Evolutionary conservation across 352 stramenopile species (phyloP).

Genomic region (Phytophthora vignae): DNA sequence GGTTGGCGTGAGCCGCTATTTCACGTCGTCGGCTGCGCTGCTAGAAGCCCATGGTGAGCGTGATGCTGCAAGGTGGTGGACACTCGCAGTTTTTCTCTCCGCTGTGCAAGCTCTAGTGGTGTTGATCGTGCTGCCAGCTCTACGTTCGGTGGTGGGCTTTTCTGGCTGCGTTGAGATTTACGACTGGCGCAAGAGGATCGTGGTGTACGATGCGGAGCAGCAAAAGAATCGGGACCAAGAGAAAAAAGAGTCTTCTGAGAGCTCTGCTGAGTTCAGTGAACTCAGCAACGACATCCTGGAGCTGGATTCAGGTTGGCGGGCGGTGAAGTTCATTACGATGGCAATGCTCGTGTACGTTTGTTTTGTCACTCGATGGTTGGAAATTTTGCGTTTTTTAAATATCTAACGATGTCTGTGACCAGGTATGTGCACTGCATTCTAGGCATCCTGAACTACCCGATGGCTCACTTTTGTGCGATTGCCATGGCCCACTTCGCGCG

Average conservation of each 20-base stretch:
- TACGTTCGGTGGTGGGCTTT: conserved; percentile 42
- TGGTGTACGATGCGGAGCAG: conserved; percentile 44
- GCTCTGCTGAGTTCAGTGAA: not conserved
- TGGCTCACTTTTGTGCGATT: conserved; percentile 76
- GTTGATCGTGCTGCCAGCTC: conserved; percentile 26
- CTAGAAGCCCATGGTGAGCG: conserved; percentile 17
- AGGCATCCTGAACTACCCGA: conserved; percentile 84
- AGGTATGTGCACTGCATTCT: conserved; percentile 78
- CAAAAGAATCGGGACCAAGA: conserved; percentile 25
- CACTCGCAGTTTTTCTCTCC: conserved; percentile 34
- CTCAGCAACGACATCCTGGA: conserved; percentile 13
- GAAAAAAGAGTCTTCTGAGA: not conserved
- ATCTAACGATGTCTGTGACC: conserved; percentile 14
- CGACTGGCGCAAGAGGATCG: conserved; percentile 50
- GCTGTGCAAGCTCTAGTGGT: conserved; percentile 37
- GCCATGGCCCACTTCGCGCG: conserved; percentile 71
- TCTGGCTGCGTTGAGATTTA: conserved; percentile 51
- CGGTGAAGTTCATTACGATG: conserved; percentile 67
- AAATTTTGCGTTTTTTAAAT: not conserved
- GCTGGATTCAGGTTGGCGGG: conserved; percentile 59
- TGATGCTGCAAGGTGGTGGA: conserved; percentile 31
- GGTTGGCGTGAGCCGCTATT: conserved; percentile 12
- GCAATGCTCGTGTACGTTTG: conserved; percentile 60
- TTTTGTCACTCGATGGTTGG: not conserved
- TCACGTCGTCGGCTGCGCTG: conserved; percentile 11